Percentiles rank a stretch among this genome's conserved stretches.
Conservation (phyloP, 176 grass and related monocot genomes). For the Triticum urartu region DNA sequence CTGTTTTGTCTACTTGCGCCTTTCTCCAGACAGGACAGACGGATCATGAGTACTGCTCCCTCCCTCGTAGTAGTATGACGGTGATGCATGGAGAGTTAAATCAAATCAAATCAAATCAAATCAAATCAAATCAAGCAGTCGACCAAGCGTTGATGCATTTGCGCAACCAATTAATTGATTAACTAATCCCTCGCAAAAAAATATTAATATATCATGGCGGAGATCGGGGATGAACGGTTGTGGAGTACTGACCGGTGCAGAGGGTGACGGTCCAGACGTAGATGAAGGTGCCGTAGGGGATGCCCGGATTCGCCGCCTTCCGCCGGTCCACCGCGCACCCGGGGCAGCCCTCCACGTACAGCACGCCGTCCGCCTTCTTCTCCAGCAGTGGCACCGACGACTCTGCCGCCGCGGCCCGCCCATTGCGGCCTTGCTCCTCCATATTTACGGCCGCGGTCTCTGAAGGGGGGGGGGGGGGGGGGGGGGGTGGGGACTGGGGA, state of each 20-base stretch:
- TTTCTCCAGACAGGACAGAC: not conserved
- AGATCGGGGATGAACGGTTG: not conserved
- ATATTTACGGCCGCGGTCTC: not conserved
- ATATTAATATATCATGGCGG: not conserved
- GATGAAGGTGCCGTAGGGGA: conserved; percentile 48
- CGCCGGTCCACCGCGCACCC: conserved; percentile 40
- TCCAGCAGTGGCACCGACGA: conserved; percentile 38
- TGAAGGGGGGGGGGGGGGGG: not conserved
- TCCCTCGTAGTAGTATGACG: not conserved
- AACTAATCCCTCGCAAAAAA: no score
- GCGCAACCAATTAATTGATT: not conserved
- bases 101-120: not conserved
- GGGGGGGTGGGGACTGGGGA: not conserved
- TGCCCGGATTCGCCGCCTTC: conserved; percentile 37
- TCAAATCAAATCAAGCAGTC: not conserved
- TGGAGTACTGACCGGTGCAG: conserved; percentile 12
- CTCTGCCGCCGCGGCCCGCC: not conserved
- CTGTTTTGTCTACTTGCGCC: not conserved
- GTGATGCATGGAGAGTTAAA: not conserved
- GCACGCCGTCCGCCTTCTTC: not conserved
- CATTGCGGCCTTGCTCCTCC: not conserved
- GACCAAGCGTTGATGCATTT: not conserved
- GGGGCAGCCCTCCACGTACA: conserved; percentile 37
- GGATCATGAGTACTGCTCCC: not conserved
- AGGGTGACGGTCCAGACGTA: conserved; percentile 56